Conservation (phyloP, 345 rosid species). For the Nasturtium officinale region DNA sequence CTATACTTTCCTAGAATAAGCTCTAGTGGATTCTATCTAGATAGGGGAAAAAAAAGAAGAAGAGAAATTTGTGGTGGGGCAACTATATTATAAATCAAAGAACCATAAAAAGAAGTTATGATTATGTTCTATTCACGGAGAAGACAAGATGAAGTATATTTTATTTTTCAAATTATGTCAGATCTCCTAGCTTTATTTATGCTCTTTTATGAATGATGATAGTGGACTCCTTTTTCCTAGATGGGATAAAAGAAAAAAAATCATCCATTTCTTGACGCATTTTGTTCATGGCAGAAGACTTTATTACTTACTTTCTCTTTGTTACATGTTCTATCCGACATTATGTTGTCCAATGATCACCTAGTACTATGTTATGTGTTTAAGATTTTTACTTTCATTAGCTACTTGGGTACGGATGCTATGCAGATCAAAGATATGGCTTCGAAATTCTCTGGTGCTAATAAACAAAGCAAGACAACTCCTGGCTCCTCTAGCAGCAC, state of each 20-base stretch:
- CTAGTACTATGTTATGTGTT: slow-evolving; percentile 20
- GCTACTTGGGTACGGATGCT: slow-evolving; percentile 21
- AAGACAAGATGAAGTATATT: slow-evolving; percentile 44
- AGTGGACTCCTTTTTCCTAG: slow-evolving; percentile 38
- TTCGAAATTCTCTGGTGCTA: slow-evolving; percentile 73
- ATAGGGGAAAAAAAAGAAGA: background rate
- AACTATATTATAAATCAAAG: slow-evolving; percentile 37
- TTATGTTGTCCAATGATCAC: slow-evolving; percentile 28
- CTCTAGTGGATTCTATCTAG: slow-evolving; percentile 37
- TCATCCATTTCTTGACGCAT: slow-evolving; percentile 31
- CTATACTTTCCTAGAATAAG: slow-evolving; percentile 29
- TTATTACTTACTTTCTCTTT: slow-evolving; percentile 27
- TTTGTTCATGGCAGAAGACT: slow-evolving; percentile 25
- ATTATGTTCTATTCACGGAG: slow-evolving; percentile 44
- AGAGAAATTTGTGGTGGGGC: slow-evolving; percentile 27
- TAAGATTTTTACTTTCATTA: background rate
- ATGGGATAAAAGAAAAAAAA: slow-evolving; percentile 29
- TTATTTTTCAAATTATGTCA: slow-evolving; percentile 38
- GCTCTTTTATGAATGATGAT: slow-evolving; percentile 40
- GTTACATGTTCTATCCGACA: slow-evolving; percentile 25
- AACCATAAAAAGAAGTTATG: slow-evolving; percentile 41
- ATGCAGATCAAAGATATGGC: slow-evolving; percentile 96
- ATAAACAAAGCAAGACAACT: slow-evolving; percentile 75
- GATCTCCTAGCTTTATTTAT: slow-evolving; percentile 40
- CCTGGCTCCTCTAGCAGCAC: slow-evolving; percentile 63